These are phyloP conservation scores for Tylopilus vinaceipallidus DNA, from an alignment of 768 basidiomycete species.

Conservation along the genomic window DNA sequence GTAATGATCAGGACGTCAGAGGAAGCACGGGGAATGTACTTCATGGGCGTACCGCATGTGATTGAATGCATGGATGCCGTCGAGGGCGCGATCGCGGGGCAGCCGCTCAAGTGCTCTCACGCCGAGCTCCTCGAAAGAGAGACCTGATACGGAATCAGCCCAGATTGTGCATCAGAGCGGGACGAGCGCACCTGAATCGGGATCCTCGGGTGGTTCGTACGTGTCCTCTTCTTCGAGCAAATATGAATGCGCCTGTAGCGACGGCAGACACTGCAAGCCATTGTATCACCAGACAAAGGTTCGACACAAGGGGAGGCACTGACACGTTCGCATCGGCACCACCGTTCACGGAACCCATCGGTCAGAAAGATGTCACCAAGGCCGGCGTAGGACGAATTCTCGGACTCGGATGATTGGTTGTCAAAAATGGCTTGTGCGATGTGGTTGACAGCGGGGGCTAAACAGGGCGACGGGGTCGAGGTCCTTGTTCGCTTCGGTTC, in stretches of 20 bases:
- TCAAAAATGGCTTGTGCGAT: slow-evolving; percentile 46
- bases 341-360: slow-evolving; percentile 70
- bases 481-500: slow-evolving; percentile 45
- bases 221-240: slow-evolving; percentile 78
- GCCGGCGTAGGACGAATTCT: slow-evolving; percentile 37
- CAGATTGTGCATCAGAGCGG: background rate
- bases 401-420: slow-evolving; percentile 9
- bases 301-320: slow-evolving; percentile 14
- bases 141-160: slow-evolving; percentile 38
- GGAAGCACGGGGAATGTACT: background rate
- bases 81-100: slow-evolving; percentile 78
- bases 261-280: slow-evolving; percentile 53
- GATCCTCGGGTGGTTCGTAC: slow-evolving; percentile 84
- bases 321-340: slow-evolving; percentile 73
- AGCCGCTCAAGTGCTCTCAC: slow-evolving; percentile 71
- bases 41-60: slow-evolving; percentile 60
- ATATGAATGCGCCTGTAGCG: slow-evolving; percentile 53
- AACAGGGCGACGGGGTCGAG: slow-evolving; percentile 42
- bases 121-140: slow-evolving; percentile 82
- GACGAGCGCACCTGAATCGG: slow-evolving; percentile 62
- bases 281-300: background rate
- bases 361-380: slow-evolving; percentile 75
- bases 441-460: slow-evolving; percentile 52
- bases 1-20: slow-evolving; percentile 2
- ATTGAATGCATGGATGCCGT: slow-evolving; percentile 84